These are phyloP conservation scores for Pythium periplocum DNA, from an alignment of 352 stramenopile species.

Conservation along the genomic window DNA sequence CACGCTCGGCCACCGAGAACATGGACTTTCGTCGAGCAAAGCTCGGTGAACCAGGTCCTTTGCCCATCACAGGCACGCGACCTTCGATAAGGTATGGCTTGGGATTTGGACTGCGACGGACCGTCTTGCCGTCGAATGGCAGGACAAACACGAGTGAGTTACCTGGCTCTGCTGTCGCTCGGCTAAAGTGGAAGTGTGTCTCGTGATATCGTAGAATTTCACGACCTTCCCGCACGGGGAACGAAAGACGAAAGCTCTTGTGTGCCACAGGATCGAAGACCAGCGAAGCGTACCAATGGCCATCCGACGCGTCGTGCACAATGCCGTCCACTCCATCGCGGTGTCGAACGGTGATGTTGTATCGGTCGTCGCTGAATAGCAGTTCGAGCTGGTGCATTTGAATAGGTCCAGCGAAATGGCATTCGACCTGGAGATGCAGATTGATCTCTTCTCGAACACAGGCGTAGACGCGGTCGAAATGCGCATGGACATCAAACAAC, in stretches of 20 bases:
- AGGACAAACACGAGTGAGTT: conserved; percentile 57
- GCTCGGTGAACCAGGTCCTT: conserved; percentile 73
- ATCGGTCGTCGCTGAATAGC: conserved; percentile 71
- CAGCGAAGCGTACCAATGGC: conserved; percentile 39
- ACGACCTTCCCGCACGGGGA: conserved; percentile 49
- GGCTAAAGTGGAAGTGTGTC: conserved; percentile 50
- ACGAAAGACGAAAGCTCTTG: conserved; percentile 34
- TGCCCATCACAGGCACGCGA: conserved; percentile 78
- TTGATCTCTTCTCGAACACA: conserved; percentile 63
- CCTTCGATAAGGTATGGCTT: conserved; percentile 49
- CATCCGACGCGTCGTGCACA: conserved; percentile 18
- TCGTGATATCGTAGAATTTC: conserved; percentile 59
- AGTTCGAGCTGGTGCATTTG: conserved; percentile 62
- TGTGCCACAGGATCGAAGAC: conserved; percentile 35
- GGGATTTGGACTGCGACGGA: conserved; percentile 27
- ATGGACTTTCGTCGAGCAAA: conserved; percentile 78
- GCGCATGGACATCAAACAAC: conserved; percentile 41
- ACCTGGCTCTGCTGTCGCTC: conserved; percentile 17
- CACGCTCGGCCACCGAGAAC: conserved; percentile 48
- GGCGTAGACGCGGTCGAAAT: conserved; percentile 61
- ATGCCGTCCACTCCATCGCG: conserved; percentile 6
- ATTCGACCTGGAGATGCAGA: conserved; percentile 42
- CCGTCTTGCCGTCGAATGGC: conserved; percentile 33
- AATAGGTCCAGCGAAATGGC: conserved; percentile 47
- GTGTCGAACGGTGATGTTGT: conserved; percentile 60